phyloP scores from a whole-genome alignment of 169 alveolate genomes.

The Plasmodium knowlesi region DNA sequence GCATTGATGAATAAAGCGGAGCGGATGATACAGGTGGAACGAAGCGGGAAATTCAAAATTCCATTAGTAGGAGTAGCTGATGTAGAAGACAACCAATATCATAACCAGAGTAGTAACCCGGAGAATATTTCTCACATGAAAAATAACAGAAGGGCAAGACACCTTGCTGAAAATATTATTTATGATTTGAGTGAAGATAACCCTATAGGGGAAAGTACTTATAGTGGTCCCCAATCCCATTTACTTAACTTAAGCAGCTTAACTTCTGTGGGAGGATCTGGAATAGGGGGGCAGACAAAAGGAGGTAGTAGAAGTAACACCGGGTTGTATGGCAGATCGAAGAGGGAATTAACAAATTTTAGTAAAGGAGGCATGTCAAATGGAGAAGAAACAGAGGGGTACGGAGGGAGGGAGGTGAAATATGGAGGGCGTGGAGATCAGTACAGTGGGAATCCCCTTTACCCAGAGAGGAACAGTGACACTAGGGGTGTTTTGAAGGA shows the following conservation, averaged over 20 bases:
- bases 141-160: not conserved
- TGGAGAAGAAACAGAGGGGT: not conserved
- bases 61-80: not conserved
- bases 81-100: not conserved
- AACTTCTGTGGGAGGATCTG: not conserved
- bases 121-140: not conserved
- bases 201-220: not conserved
- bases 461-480: not conserved
- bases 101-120: not conserved
- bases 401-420: not conserved
- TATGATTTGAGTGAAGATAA: not conserved
- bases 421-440: not conserved
- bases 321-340: not conserved
- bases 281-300: not conserved
- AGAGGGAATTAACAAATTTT: not conserved
- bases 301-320: not conserved
- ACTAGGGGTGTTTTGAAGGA: not conserved
- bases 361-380: not conserved
- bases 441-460: not conserved
- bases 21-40: slow-evolving; percentile 10
- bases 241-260: not conserved
- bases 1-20: slow-evolving; percentile 24
- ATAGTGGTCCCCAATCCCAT: not conserved
- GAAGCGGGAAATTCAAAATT: slow-evolving; percentile 31
- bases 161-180: not conserved